Evolutionary conservation across 73 alveolate species (phyloP), one percentile per base, ranked within the genome.

Genomic region (Symbiodinium pilosum): DNA sequence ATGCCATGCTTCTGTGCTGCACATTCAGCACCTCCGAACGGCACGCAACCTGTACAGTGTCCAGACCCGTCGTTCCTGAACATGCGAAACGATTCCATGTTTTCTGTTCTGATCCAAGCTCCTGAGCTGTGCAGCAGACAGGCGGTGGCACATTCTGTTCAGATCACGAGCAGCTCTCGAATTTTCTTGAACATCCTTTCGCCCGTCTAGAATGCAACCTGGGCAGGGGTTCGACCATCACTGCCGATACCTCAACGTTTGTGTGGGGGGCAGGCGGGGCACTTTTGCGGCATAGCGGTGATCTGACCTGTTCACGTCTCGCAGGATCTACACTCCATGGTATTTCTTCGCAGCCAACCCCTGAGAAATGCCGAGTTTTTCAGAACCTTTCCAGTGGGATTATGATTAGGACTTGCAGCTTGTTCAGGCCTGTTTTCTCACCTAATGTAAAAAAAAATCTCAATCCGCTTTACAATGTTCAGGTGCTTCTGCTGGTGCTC

Each of bases 241-340:
- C 54, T 91, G 96, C 52, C 96, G 96, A 43, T 91, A 91, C 87
- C 87, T 91, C 73, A 91, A 91, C 34, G 87, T 91, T 11, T 91
- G 96, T 54, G 87, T 91, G 87, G 96, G 86, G n/a, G 84, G 96
- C 73, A 68, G 96, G 93, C 7, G 88, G 54, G 26, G 81, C 81
- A 14, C 75, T 0, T 8, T 14, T 38, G 0, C 0, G 81, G 16
- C 41, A 64, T 64, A 26, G 5, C 26, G 9, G 9, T 56, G 75
- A 18, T 56, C 75, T 21, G 6, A 47, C 14, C 6, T 47, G 59
- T 14, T 9, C 59, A 47, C 59, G 14, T 14, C 14, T 21, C 5
- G 30, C 43, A 87, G 94, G 94, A 87, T 34, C 20, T 87, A 87
- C 41, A 39, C 51, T 40, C 54, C 94, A 34, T 87, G 94, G 94